These are phyloP conservation scores for Mortierella sp. DNA, from an alignment of 371 early-diverging fungal species.

Conservation along the genomic window DNA sequence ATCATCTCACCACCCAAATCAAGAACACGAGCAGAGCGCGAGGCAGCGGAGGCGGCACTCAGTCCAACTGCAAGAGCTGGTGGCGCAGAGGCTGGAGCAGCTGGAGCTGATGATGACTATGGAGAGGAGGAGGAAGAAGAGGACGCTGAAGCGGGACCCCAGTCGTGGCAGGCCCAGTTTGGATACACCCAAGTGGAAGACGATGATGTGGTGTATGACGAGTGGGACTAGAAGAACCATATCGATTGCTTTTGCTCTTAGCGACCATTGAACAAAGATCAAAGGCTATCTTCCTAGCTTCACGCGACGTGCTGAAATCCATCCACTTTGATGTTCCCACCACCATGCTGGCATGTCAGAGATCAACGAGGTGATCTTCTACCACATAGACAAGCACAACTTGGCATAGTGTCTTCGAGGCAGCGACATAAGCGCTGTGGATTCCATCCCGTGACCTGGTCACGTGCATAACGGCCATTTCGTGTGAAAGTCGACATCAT, in stretches of 20 bases:
- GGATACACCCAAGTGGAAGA: constrained; percentile 50
- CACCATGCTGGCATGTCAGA: too few species aligned
- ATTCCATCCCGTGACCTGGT: too few species aligned
- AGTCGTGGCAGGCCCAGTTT: constrained; percentile 52
- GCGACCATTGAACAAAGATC: not conserved
- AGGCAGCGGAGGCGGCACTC: constrained; percentile 54
- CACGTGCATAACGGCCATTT: too few species aligned
- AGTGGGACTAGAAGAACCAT: constrained; percentile 41
- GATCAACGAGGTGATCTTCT: too few species aligned
- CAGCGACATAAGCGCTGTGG: too few species aligned
- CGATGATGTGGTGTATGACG: constrained; percentile 49
- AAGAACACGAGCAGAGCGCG: constrained; percentile 55
- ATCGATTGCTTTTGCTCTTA: constrained; percentile 2
- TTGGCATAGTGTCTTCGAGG: too few species aligned
- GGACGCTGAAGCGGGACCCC: constrained; percentile 59
- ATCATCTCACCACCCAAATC: constrained; percentile 53
- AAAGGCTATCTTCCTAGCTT: too few species aligned
- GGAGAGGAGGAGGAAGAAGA: constrained; percentile 54
- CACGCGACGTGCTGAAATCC: too few species aligned
- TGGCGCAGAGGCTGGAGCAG: constrained; percentile 23
- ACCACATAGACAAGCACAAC: too few species aligned
- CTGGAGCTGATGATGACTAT: constrained; percentile 16
- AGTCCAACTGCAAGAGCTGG: too few species aligned
- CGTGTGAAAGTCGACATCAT: too few species aligned
- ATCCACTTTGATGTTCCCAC: too few species aligned